Percentiles rank a stretch among this genome's conserved stretches.
These are phyloP conservation scores for Limtongia smithiae DNA, from an alignment of 805 yeast species.

Conservation along the genomic window DNA sequence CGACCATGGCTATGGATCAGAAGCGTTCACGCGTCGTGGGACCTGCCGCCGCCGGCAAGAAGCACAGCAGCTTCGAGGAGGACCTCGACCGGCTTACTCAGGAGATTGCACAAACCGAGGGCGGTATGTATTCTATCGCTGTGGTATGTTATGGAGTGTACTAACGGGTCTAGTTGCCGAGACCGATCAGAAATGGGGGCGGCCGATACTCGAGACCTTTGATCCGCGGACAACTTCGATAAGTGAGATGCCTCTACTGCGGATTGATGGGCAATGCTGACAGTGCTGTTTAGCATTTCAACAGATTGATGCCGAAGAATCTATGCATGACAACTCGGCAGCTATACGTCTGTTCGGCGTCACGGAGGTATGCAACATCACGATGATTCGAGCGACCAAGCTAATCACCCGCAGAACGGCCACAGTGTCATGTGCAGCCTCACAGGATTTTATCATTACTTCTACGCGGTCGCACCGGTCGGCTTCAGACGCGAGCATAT, in stretches of 20 bases:
- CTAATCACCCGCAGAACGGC: constrained; percentile 62
- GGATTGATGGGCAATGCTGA: background rate
- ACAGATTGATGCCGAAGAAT: constrained; percentile 93
- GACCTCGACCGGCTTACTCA: constrained; percentile 48
- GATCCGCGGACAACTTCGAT: constrained; percentile 51
- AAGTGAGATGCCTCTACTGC: background rate
- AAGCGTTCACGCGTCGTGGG: constrained; percentile 14
- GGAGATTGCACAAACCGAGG: constrained; percentile 34
- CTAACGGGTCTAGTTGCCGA: constrained; percentile 12
- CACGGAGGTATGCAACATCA: constrained; percentile 43
- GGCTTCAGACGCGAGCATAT: constrained; percentile 62
- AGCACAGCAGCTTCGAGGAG: constrained; percentile 50
- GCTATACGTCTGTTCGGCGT: constrained; percentile 86
- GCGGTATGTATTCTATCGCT: constrained; percentile 10
- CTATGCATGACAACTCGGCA: constrained; percentile 53
- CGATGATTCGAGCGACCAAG: too few species aligned
- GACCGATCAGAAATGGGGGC: constrained; percentile 49
- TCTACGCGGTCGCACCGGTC: constrained; percentile 86
- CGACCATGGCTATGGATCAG: background rate
- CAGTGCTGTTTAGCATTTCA: constrained; percentile 52
- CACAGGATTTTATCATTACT: constrained; percentile 81
- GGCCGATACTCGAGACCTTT: constrained; percentile 51
- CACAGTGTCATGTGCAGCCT: constrained; percentile 86
- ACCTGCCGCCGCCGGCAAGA: constrained; percentile 5
- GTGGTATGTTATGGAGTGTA: background rate